Evolutionary conservation across 495 filamentous ascomycete species (phyloP), one percentile per base, ranked within the genome.

Genomic region (Echria macrotheca): DNA sequence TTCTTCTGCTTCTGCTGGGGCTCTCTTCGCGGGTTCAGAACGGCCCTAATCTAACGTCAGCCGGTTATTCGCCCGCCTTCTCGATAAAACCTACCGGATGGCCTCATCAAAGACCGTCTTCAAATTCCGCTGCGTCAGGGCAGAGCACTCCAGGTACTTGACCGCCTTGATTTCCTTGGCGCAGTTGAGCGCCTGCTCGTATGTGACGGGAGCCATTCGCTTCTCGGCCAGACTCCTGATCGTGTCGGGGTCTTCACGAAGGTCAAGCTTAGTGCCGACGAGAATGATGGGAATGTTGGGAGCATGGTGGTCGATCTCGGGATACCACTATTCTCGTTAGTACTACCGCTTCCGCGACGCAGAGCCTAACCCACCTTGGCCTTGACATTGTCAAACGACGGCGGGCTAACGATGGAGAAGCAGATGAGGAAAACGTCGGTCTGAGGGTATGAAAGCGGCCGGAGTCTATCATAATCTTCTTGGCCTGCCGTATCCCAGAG

Each of bases 401-500:
- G 86, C 33, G 90, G 91, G 81, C 88, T 95, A 68, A 95, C 90
- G 62, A 96, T 91, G 25, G 91, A 96, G 74, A 98, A 98, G 72
- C 93, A 97, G 61, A 97, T 95, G 37, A 98, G 76, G 70, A 96
- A 97, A 28, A 97, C 93, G 61, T 98, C 91, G 47, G 93, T 98
- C 70, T 96, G 93, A 5, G 93, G 93, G 66, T 98, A 97, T 15
- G 89, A 95, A 40, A 98, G 83, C 52, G 93, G 93, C 58, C 93
- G 81, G 58, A 97, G 81, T 65, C 93, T 81, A 67, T 97, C 93
- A 69, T 98, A 96, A 75, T 95, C 91, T 76, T 98, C 93, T 75
- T 96, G 91, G 62, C 91, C 93, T 57, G 93, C 93, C 58, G 93
- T 98, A 83, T 98, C 93, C 93, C 93, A 97, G 31, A 98, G 73